These are phyloP conservation scores for Torulaspora globosa DNA, from an alignment of 1,139 yeast species.

Conservation along the genomic window DNA sequence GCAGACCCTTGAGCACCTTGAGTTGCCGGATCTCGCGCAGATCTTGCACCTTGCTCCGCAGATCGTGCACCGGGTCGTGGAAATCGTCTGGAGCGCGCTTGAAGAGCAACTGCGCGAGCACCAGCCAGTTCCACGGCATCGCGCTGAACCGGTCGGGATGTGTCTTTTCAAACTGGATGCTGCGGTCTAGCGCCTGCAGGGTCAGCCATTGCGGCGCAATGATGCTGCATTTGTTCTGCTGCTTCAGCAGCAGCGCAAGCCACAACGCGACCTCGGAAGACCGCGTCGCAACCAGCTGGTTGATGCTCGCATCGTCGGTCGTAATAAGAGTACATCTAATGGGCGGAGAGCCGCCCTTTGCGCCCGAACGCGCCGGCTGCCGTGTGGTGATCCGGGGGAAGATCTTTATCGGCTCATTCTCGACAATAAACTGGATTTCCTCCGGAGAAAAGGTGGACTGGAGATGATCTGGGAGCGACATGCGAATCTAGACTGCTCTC, in stretches of 20 bases:
- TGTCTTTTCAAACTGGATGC: constrained; percentile 65
- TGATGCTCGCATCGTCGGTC: constrained; percentile 47
- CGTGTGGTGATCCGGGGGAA: constrained; percentile 50
- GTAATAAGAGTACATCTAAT: constrained; percentile 22
- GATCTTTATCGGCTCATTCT: constrained; percentile 66
- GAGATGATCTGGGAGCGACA: constrained; percentile 63
- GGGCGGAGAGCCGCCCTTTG: constrained; percentile 2
- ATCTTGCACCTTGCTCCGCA: constrained; percentile 69
- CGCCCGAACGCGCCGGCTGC: constrained; percentile 16
- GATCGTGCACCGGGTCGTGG: constrained; percentile 52
- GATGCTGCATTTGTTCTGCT: constrained; percentile 80
- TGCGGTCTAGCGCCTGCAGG: constrained; percentile 49
- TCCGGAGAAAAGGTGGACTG: constrained; percentile 63
- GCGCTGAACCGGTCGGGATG: constrained; percentile 58
- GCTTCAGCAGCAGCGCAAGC: constrained; percentile 78
- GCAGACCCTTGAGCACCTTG: constrained; percentile 75
- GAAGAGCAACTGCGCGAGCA: constrained; percentile 64
- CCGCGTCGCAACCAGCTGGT: constrained; percentile 55
- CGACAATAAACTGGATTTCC: constrained; percentile 81
- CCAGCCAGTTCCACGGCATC: constrained; percentile 88
- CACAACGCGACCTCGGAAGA: constrained; percentile 75
- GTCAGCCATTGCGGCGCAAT: constrained; percentile 88
- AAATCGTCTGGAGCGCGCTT: constrained; percentile 69
- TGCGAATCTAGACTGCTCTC: constrained; percentile 26
- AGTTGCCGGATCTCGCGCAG: constrained; percentile 76